Evolutionary conservation across 805 yeast species (phyloP).

Genomic region (Metschnikowia similis): DNA sequence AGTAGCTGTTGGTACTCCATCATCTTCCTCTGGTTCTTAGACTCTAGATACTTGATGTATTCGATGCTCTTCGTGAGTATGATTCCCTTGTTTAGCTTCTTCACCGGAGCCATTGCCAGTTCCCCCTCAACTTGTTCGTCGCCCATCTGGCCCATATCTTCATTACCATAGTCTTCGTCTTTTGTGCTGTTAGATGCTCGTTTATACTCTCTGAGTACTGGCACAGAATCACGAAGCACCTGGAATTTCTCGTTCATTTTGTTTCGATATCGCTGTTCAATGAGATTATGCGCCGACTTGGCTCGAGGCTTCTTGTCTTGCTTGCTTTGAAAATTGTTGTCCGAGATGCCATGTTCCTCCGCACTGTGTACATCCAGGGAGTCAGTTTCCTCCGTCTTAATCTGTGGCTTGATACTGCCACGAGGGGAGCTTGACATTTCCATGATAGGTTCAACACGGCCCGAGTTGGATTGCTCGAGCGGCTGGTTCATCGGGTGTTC

Average conservation of each 20-base stretch:
- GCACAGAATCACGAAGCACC: slow-evolving; percentile 36
- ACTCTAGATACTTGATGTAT: slow-evolving; percentile 69
- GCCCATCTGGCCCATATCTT: slow-evolving; percentile 3
- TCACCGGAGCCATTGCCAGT: slow-evolving; percentile 65
- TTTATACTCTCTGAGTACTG: slow-evolving; percentile 32
- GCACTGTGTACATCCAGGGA: background rate
- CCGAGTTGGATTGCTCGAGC: background rate
- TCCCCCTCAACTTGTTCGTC: slow-evolving; percentile 30
- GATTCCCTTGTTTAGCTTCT: slow-evolving; percentile 73
- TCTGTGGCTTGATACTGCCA: background rate
- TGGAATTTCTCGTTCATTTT: slow-evolving; percentile 40
- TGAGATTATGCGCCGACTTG: slow-evolving; percentile 38
- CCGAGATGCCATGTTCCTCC: background rate
- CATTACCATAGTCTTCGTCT: slow-evolving; percentile 9
- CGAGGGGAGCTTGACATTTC: background rate
- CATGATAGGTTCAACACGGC: background rate
- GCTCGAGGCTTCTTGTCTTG: slow-evolving; percentile 17
- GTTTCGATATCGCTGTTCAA: slow-evolving; percentile 42
- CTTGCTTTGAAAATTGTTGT: background rate
- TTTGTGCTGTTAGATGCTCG: slow-evolving; percentile 3
- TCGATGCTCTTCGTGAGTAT: slow-evolving; percentile 76
- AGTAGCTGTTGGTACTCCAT: slow-evolving; percentile 51
- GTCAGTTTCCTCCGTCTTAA: background rate
- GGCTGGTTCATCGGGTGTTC: background rate
- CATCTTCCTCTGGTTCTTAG: slow-evolving; percentile 47